Evolutionary conservation across 2,329 filamentous ascomycete genomes (phyloP), one percentile per base, ranked within the genome.

Genomic region (Aspergillus pseudoviridinutans): DNA sequence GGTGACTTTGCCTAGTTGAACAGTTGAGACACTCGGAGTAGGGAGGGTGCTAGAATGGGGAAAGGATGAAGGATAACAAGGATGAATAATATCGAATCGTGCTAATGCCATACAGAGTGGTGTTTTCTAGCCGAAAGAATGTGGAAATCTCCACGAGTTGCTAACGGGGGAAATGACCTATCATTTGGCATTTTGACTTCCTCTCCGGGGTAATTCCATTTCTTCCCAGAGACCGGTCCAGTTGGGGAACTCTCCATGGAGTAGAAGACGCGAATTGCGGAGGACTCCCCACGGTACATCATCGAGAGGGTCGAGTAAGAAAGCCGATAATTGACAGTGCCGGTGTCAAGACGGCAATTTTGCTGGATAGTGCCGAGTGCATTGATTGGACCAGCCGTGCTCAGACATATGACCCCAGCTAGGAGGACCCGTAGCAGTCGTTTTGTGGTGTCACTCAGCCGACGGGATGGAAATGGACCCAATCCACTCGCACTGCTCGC

Each of bases 191-290:
- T 29, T 1, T 35, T 25, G 14, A n/a, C 14, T 7, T 58, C 28
- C 35, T 55, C 50, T 49, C 56, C 53, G 53, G 53, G 56, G 51
- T 22, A 24, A 20, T 46, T 46, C 10, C 22, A 20, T 9, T 10
- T 46, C 20, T 46, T 12, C 7, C 42, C 22, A 24, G 49, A 42
- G n/a, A 28, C 50, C 27, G 42, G 51, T 47, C 49, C 52, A 29
- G 49, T 41, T 58, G 56, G 51, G 51, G 51, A 47, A 54, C 20
- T 22, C 27, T 29, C n/a, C 49, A 42, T 27, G 38, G 49, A 50
- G 50, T 49, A 17, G 20, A 49, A 51, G 47, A 55, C 32, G 46
- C 38, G 25, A 46, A 32, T 52, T 53, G 49, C 38, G 32, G 54
- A 51, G 57, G 35, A 7, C 46, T 51, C 49, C 51, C 54, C 54